A percentile compares a stretch with the other conserved stretches of the same genome.
Conservation (phyloP, 805 yeast genomes). For the Candida khao-thaluensis region DNA sequence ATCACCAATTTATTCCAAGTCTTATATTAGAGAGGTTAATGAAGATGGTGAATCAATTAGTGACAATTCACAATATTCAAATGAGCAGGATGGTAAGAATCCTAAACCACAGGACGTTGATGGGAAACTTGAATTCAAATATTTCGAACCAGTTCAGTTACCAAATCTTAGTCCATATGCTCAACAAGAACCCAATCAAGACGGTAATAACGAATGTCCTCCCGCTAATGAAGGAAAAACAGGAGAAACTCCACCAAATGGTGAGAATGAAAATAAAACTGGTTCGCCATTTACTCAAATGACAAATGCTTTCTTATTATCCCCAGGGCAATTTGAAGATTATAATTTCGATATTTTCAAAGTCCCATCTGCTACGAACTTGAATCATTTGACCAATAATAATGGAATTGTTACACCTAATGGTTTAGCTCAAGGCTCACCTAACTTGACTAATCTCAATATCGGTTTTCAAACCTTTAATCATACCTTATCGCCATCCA, state of each 20-base stretch:
- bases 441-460: slow-evolving; percentile 2
- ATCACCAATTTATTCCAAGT: slow-evolving; percentile 14
- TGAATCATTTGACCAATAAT: neutral
- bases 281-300: slow-evolving; percentile 21
- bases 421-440: slow-evolving; percentile 3
- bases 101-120: neutral
- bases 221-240: neutral
- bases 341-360: slow-evolving; percentile 8
- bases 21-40: slow-evolving; percentile 16
- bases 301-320: slow-evolving; percentile 19
- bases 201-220: neutral
- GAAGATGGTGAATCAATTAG: slow-evolving; percentile 17
- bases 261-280: neutral
- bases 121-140: neutral
- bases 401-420: slow-evolving; percentile 6
- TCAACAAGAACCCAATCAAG: neutral
- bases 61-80: neutral
- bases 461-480: slow-evolving; percentile 16
- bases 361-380: slow-evolving; percentile 6
- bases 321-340: slow-evolving; percentile 13
- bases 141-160: neutral
- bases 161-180: slow-evolving; percentile 1
- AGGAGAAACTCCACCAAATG: neutral
- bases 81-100: neutral
- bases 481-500: slow-evolving; percentile 17